These are phyloP conservation scores for Calonectria honghensis DNA, from an alignment of 2,329 filamentous ascomycete species.

Conservation along the genomic window DNA sequence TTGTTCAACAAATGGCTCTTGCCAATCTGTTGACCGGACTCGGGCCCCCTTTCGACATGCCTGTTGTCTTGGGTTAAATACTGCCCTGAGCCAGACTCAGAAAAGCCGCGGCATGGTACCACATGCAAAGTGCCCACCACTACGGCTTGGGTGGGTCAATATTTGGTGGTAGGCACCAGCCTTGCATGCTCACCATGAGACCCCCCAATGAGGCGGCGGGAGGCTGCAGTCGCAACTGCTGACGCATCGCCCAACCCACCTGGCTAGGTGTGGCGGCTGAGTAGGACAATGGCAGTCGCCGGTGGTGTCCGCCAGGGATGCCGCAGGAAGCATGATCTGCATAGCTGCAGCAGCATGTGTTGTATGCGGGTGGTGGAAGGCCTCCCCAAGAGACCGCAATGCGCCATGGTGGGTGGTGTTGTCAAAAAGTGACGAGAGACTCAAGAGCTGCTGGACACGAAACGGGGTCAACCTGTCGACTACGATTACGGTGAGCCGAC, in stretches of 20 bases:
- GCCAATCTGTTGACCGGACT: not conserved
- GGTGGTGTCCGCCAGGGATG: conserved; percentile 20
- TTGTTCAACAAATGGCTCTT: conserved; percentile 9
- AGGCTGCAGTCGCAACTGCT: conserved; percentile 37
- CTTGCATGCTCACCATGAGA: not conserved
- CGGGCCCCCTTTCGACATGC: not conserved
- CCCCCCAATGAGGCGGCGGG: conserved; percentile 9
- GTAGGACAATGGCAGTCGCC: conserved; percentile 11
- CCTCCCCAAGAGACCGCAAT: not conserved
- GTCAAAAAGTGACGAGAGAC: not conserved
- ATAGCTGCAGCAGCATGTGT: conserved; percentile 27
- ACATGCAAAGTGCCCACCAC: conserved; percentile 12
- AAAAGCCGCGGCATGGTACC: not conserved
- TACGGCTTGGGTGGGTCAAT: not conserved
- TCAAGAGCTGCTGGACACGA: not conserved
- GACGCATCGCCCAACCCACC: conserved; percentile 35
- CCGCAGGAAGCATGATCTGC: conserved; percentile 22
- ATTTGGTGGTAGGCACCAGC: conserved; percentile 16
- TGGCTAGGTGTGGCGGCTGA: conserved; percentile 2
- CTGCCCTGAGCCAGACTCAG: not conserved
- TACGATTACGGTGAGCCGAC: conserved; percentile 31
- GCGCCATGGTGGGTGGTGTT: conserved; percentile 24
- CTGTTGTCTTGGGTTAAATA: conserved; percentile 12
- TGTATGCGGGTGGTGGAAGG: conserved; percentile 23
- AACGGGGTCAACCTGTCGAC: not conserved